Conservation (phyloP, 805 yeast genomes). For the Saccharomycopsis schoenii region DNA sequence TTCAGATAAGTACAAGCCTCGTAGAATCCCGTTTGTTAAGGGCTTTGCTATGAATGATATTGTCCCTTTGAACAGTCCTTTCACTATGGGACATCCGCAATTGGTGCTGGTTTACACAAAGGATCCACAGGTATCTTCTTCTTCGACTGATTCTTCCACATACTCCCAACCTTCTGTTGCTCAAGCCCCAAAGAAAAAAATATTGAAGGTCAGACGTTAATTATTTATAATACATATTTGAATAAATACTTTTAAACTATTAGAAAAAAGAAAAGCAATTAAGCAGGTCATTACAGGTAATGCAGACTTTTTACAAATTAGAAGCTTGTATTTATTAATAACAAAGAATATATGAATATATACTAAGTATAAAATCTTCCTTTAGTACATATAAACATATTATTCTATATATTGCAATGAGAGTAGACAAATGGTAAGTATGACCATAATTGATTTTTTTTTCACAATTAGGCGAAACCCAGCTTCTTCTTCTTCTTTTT, state of each 20-base stretch:
- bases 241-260: not conserved
- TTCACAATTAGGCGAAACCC: slow-evolving; percentile 17
- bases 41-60: slow-evolving; percentile 81
- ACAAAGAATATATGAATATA: no score
- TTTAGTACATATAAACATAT: no score
- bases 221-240: not conserved
- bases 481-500: not conserved
- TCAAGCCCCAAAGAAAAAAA: slow-evolving; percentile 42
- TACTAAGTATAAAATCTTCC: no score
- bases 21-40: slow-evolving; percentile 63
- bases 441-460: no score
- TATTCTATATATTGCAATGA: no score
- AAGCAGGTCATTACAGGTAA: no score
- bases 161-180: slow-evolving; percentile 24
- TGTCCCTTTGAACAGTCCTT: slow-evolving; percentile 79
- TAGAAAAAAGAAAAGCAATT: no score
- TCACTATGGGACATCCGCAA: slow-evolving; percentile 76
- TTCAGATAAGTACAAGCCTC: slow-evolving; percentile 40
- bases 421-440: not conserved
- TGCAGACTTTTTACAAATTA: no score
- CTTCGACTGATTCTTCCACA: slow-evolving; percentile 17
- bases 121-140: slow-evolving; percentile 35
- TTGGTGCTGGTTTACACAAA: slow-evolving; percentile 57
- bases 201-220: slow-evolving; percentile 48
- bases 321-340: no score